These are phyloP conservation scores for Tetrapyrgos nigripes DNA, from an alignment of 1,284 basidiomycete genomes.

Conservation along the genomic window DNA sequence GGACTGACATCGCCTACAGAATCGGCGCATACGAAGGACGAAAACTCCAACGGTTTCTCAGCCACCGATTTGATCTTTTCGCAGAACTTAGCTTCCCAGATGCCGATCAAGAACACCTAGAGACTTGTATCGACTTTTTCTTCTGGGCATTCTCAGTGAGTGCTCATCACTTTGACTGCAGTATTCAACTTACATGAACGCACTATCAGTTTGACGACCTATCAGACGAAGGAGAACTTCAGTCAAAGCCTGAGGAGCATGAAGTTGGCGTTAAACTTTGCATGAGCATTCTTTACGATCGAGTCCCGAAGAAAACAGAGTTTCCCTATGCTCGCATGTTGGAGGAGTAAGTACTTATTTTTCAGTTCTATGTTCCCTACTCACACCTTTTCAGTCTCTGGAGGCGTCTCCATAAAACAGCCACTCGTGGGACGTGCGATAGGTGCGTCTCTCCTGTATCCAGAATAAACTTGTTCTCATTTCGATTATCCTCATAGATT, in stretches of 20 bases:
- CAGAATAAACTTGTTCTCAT: neutral
- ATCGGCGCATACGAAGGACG: slow-evolving; percentile 39
- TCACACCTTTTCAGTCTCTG: neutral
- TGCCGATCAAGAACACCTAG: slow-evolving; percentile 48
- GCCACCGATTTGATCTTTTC: slow-evolving; percentile 45
- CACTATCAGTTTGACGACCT: slow-evolving; percentile 46
- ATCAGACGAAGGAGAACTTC: slow-evolving; percentile 49
- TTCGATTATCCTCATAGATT: slow-evolving; percentile 35
- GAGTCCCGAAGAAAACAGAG: neutral
- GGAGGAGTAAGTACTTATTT: neutral
- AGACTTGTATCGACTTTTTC: slow-evolving; percentile 51
- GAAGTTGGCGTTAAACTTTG: slow-evolving; percentile 43
- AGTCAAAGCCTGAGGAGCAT: slow-evolving; percentile 46
- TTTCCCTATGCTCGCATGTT: slow-evolving; percentile 7
- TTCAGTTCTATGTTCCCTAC: neutral
- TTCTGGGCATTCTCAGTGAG: slow-evolving; percentile 53
- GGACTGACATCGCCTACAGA: slow-evolving; percentile 17
- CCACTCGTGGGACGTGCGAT: neutral
- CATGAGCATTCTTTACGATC: slow-evolving; percentile 19
- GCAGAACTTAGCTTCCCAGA: slow-evolving; percentile 50
- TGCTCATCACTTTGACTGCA: neutral
- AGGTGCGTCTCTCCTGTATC: neutral
- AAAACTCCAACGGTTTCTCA: slow-evolving; percentile 31
- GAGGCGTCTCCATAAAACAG: neutral
- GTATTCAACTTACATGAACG: neutral